Base-by-base conservation (phyloP, 177 flowering plant genomes). In the Tripterygium wilfordii region DNA sequence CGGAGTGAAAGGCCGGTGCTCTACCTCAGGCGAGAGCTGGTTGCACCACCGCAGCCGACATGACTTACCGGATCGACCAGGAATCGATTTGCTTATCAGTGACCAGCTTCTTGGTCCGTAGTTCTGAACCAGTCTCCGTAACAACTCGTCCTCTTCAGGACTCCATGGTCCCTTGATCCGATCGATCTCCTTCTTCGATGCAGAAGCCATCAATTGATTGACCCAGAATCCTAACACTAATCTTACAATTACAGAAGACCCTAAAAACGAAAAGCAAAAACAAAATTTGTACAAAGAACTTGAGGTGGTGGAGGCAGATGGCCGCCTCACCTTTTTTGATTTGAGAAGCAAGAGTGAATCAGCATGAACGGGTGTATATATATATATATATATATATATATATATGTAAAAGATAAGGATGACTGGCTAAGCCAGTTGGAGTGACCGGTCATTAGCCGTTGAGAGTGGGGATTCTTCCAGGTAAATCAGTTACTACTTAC, bases 131-230 rank as follows among this genome's bases (percentile, higher is more conserved):
- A 87, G 66, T 9, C 57, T 65, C 56, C 59, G 72, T 33, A 85
- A 63, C 50, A 63, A 26, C 15, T 79, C 83, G 47, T 86, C 96
- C 51, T 86, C 91, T 47, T 83, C 92, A 2, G 96, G 87, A 27
- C 92, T 85, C 96, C 96, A 87, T 16, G 92, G 96, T 1, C 96
- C 96, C 63, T 82, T 87, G 51, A 87, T 75, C 68, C 96, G 83
- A 70, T 82, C 92, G 56, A 62, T 10, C 28, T 73, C 80, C 21
- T 56, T 76, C 55, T 59, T 49, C 2, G 35, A 62, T 14, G 69
- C 40, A 23, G 56, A 45, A 21, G 74, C 54, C 57, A 68, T 15
- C 38, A 35, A n/a, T n/a, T n/a, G n/a, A n/a, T n/a, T n/a, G n/a
- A n/a, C n/a, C n/a, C n/a, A n/a, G n/a, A n/a, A n/a, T n/a, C n/a